Conservation (phyloP, 2,329 filamentous ascomycete genomes). For the Chaetomium globosum region DNA sequence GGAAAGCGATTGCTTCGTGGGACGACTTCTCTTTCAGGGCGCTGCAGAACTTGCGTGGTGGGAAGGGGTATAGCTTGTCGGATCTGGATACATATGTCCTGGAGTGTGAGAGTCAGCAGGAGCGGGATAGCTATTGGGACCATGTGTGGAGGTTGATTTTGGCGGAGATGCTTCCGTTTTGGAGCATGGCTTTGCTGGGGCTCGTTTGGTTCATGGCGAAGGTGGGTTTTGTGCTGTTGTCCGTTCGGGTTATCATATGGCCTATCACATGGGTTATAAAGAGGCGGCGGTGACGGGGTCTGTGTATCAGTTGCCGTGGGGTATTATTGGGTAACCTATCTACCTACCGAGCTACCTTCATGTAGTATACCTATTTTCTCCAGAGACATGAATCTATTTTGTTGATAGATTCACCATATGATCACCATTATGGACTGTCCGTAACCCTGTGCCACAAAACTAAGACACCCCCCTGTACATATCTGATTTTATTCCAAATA, state of each 20-base stretch:
- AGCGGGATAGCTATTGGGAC: slow-evolving; percentile 44
- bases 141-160: slow-evolving; percentile 49
- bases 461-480: background rate
- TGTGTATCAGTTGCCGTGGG: background rate
- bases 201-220: slow-evolving; percentile 42
- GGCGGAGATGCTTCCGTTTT: slow-evolving; percentile 48
- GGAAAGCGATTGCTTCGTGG: slow-evolving; percentile 34
- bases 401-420: background rate
- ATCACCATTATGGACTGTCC: background rate
- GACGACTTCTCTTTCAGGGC: slow-evolving; percentile 44
- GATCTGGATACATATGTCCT: slow-evolving; percentile 56
- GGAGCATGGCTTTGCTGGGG: slow-evolving; percentile 43
- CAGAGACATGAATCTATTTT: background rate
- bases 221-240: slow-evolving; percentile 42
- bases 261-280: background rate
- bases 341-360: too few relatives aligned
- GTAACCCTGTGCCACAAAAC: background rate
- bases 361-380: background rate
- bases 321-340: too few relatives aligned
- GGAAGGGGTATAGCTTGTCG: slow-evolving; percentile 41
- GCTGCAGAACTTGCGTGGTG: slow-evolving; percentile 48
- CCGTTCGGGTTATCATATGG: slow-evolving; percentile 27
- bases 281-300: background rate
- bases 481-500: slow-evolving; percentile 11
- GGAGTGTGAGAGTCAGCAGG: slow-evolving; percentile 37